Evolutionary conservation across 75 land plant genomes (phyloP), one percentile per base, ranked within the genome.

Genomic region (Pinus taeda): DNA sequence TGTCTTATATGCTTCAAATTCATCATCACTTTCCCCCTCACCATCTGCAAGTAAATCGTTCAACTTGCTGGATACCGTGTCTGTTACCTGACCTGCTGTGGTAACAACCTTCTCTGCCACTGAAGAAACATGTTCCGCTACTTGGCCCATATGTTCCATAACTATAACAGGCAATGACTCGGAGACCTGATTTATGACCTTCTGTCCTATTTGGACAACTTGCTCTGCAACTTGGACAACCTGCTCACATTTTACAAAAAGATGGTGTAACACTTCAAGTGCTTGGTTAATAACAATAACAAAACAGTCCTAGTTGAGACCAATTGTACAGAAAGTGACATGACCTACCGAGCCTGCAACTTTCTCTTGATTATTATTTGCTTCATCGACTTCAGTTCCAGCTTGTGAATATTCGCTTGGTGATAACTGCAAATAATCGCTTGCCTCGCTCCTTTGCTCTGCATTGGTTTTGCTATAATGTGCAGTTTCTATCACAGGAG

Each of bases 11-110:
- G 77, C 84, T 57, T 67, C 81, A 60, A 85, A 81, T 76, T 85
- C 84, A 67, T 81, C 87, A 29, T 81, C 84, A 56, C 80, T 75
- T 42, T 80, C 79, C 59, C 56, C 78, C 24, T 60, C 75, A 22
- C 63, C 80, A n/a, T 74, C 76, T 26, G 75, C 80, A 57, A 65
- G 69, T 13, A 65, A 65, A 65, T 65, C 69, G 30, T 14, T 30
- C 11, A 65, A 30, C 69, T 65, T 21, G 37, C 69, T 26, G 55
- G 75, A 67, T 71, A 81, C 36, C 18, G 74, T 77, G 29, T 53
- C 81, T 60, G 83, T 65, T 26, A 81, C 59, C 57, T 75, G 76
- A 24, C 17, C 59, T 45, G 79, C 86, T 58, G 79, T 74, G 12
- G 57, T 42, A 42, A 57, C 80, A 39, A 84, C 76, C 75, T 76